Evolutionary conservation across 768 basidiomycete species (phyloP).

Genomic region (Neoboletus brunneissimus): DNA sequence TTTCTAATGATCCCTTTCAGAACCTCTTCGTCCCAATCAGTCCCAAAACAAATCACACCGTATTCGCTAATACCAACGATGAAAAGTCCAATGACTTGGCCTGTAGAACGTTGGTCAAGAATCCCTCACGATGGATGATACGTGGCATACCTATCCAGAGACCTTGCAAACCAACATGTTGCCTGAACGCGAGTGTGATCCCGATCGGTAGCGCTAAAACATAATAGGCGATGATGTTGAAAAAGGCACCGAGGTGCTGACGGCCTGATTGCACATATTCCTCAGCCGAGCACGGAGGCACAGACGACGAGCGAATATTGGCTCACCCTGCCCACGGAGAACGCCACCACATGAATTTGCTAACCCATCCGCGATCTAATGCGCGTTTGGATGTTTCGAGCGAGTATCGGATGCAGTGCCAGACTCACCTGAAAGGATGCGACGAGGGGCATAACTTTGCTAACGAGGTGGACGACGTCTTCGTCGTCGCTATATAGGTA

Average conservation of each 20-base stretch:
- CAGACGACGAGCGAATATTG: background rate
- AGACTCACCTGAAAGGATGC: constrained; percentile 49
- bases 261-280: constrained; percentile 31
- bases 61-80: constrained; percentile 71
- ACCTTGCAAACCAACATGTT: constrained; percentile 44
- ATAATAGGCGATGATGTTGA: constrained; percentile 68
- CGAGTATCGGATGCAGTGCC: background rate
- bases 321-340: constrained; percentile 46
- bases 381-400: background rate
- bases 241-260: constrained; percentile 71
- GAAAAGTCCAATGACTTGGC: constrained; percentile 72
- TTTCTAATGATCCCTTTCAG: constrained; percentile 39
- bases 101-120: constrained; percentile 33
- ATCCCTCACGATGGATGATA: background rate
- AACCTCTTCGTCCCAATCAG: constrained; percentile 48
- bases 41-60: constrained; percentile 52
- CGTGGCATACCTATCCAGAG: constrained; percentile 46
- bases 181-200: constrained; percentile 48
- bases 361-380: constrained; percentile 48
- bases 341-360: constrained; percentile 51
- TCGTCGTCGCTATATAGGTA: constrained; percentile 67
- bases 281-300: background rate
- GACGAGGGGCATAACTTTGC: constrained; percentile 49
- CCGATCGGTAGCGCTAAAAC: constrained; percentile 52
- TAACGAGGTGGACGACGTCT: constrained; percentile 49